These are phyloP conservation scores for Alternaria novae-zelandiae DNA, from an alignment of 2,329 filamentous ascomycete genomes.

Conservation along the genomic window DNA sequence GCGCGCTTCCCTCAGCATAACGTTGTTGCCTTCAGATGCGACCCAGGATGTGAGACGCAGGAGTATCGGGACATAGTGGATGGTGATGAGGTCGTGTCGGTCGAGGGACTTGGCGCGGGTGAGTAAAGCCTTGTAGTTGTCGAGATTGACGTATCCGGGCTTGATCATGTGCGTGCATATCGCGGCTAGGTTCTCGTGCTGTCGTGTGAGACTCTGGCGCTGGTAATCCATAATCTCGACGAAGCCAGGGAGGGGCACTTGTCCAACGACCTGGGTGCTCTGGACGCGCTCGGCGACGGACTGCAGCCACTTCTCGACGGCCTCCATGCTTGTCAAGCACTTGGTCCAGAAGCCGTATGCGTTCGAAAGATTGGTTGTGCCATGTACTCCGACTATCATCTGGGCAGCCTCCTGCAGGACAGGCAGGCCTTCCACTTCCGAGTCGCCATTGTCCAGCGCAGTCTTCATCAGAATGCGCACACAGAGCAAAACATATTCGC, in stretches of 20 bases:
- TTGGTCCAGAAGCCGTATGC: conserved; percentile 72
- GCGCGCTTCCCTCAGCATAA: conserved; percentile 70
- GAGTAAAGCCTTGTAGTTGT: conserved; percentile 78
- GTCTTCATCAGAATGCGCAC: conserved; percentile 79
- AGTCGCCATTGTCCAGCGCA: conserved; percentile 56
- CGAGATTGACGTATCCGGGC: conserved; percentile 70
- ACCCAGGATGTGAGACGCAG: conserved; percentile 79
- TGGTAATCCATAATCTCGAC: conserved; percentile 83
- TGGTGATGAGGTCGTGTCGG: conserved; percentile 74
- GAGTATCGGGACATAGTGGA: conserved; percentile 84
- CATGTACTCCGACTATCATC: conserved; percentile 62
- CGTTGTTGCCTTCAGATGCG: conserved; percentile 73
- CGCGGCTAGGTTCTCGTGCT: conserved; percentile 88
- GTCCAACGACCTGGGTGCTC: conserved; percentile 76
- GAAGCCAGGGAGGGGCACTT: conserved; percentile 67
- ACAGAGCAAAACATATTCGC: conserved; percentile 82
- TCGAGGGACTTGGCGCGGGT: conserved; percentile 72
- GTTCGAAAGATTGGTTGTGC: conserved; percentile 57
- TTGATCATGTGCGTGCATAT: conserved; percentile 81
- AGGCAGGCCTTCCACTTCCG: conserved; percentile 30
- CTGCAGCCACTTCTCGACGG: conserved; percentile 78
- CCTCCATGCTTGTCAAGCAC: conserved; percentile 77
- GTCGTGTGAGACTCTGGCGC: conserved; percentile 77
- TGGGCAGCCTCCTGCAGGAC: conserved; percentile 36
- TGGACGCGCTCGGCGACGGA: conserved; percentile 77